Percentiles rank a stretch among this genome's conserved stretches.
These are phyloP conservation scores for Simmondsia chinensis DNA, from an alignment of 148 eudicot genomes.

Conservation along the genomic window DNA sequence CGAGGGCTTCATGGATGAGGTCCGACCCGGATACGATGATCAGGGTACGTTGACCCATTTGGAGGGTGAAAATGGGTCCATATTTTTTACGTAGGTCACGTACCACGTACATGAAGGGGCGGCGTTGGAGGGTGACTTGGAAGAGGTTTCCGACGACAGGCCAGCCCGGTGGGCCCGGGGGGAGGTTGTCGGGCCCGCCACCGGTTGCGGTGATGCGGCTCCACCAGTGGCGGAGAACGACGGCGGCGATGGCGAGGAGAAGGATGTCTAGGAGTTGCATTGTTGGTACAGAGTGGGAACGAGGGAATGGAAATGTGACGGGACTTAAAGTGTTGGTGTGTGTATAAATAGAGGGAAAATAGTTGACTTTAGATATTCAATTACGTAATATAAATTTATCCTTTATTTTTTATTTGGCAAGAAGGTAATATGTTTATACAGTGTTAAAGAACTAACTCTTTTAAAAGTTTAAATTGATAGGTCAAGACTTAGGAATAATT, in stretches of 20 bases:
- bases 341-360: too few relatives aligned
- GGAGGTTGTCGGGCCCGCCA: slow-evolving; percentile 37
- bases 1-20: slow-evolving; percentile 87
- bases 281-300: too few relatives aligned
- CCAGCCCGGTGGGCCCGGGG: slow-evolving; percentile 94
- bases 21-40: slow-evolving; percentile 60
- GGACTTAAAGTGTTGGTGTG: too few relatives aligned
- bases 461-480: too few relatives aligned
- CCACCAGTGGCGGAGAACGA: slow-evolving; percentile 58
- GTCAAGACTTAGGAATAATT: too few relatives aligned
- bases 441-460: too few relatives aligned
- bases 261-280: slow-evolving; percentile 58
- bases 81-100: slow-evolving; percentile 59
- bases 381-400: too few relatives aligned
- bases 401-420: too few relatives aligned
- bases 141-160: slow-evolving; percentile 76
- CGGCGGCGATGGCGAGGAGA: slow-evolving; percentile 19
- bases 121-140: slow-evolving; percentile 71
- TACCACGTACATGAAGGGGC: slow-evolving; percentile 62
- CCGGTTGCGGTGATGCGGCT: slow-evolving; percentile 19
- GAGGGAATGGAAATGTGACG: too few relatives aligned
- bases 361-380: too few relatives aligned
- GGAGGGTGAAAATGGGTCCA: slow-evolving; percentile 92
- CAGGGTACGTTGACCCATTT: slow-evolving; percentile 88
- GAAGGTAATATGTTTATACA: too few relatives aligned